Evolutionary conservation across 257 asterid species (phyloP).

Genomic region (Forsythia viridissima): DNA sequence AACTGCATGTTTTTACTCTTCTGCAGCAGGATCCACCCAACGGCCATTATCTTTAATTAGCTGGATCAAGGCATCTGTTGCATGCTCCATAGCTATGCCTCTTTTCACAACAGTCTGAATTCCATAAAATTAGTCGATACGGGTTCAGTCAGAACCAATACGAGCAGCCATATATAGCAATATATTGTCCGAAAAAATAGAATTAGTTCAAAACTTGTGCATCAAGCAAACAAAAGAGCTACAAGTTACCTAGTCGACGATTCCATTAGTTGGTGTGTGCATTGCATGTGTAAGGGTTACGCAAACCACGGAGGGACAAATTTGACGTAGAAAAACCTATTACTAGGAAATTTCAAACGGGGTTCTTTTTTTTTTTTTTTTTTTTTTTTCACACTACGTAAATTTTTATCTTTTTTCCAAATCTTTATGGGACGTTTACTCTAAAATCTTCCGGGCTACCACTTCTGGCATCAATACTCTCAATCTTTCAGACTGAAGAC

Average conservation of each 20-base stretch:
- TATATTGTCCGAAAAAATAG: background rate
- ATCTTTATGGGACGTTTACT: background rate
- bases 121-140: background rate
- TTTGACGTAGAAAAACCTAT: background rate
- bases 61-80: slow-evolving; percentile 83
- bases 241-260: background rate
- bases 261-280: background rate
- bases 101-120: slow-evolving; percentile 72
- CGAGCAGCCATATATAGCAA: background rate
- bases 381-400: background rate
- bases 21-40: slow-evolving; percentile 79
- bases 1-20: slow-evolving; percentile 39
- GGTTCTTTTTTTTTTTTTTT: background rate
- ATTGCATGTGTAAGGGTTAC: background rate
- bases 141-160: background rate
- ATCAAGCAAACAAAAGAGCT: background rate
- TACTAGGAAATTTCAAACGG: background rate
- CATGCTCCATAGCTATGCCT: slow-evolving; percentile 71
- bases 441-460: too few relatives aligned
- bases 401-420: background rate
- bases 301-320: background rate
- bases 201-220: background rate
- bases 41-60: slow-evolving; percentile 81
- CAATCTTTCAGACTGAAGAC: background rate
- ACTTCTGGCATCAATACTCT: background rate